Evolutionary conservation across 2,329 filamentous ascomycete genomes (phyloP), one percentile per base, ranked within the genome.

Genomic region (Bipolaris victoriae): DNA sequence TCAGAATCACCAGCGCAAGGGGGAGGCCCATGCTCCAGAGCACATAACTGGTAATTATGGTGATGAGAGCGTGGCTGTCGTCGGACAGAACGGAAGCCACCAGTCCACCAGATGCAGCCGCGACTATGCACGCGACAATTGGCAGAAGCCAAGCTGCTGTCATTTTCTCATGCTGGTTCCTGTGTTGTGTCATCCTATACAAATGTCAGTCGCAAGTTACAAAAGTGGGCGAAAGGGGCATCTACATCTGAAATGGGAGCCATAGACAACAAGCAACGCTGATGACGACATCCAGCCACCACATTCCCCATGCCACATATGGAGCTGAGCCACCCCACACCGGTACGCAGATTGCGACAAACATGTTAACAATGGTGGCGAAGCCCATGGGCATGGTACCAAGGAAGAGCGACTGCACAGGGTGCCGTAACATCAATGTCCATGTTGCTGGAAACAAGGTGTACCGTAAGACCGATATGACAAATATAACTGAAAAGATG

Each of bases 301-400:
- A 84, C 44, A 82, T 60, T 0, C 67, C 76, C 80, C 80, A 83
- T 1, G 76, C 80, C 13, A 82, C 43, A 13, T 71, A 72, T 0
- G 66, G 74, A 18, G 82, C 77, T 76, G 82, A 82, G 13, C 78
- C 66, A 2, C 85, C 87, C 88, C 86, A 90, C 6, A 67, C 72
- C 0, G 82, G 82, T 7, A 82, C 79, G 70, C 87, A 89, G 20
- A 85, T 78, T 22, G 85, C 78, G 5, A 85, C 78, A 65, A 86
- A 83, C 85, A 89, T 88, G 64, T 87, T 87, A 61, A 90, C 81
- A 49, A 90, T 85, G 2, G 87, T 90, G 0, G 86, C 84, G 55
- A 90, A 82, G 0, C 83, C 87, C 86, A 90, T 90, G 0, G 88
- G 87, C 11, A 89, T 80, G 0, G 86, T 88, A 0, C 77, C 88